Base-by-base conservation (phyloP, 2,329 filamentous ascomycete species). In the Neopestalotiopsis clavispora region DNA sequence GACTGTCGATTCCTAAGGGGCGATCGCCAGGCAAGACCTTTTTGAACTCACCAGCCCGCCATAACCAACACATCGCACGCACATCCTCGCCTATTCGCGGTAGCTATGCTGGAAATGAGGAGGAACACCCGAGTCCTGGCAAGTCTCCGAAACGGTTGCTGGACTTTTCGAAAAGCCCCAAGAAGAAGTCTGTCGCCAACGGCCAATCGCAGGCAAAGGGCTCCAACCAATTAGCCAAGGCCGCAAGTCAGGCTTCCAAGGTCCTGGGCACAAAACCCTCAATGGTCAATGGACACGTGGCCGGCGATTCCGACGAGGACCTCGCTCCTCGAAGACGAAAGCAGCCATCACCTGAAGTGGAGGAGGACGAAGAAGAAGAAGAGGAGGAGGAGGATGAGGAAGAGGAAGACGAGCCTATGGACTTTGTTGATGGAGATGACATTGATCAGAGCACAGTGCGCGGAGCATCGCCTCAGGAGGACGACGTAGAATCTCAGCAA, bases 21-120 rank as follows among this genome's bases (percentile, higher is more conserved):
- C 80, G 83, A 68, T 92, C 91, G 2, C 91, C 91, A 1, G 84
- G 87, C 67, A 92, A 92, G 78, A 91, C 90, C 3, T 81, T 85
- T 42, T 83, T 89, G 32, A 81, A 84, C 13, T 89, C 87, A 2
- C 91, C 91, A 0, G 89, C 91, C 32, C 85, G 89, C 70, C 85
- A 86, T 68, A 89, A 89, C 73, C 89, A 87, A 4, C 86, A 86
- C 62, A 78, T 91, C 66, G 86, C 84, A 38, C 87, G 84, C 59
- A 81, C 82, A 20, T 87, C 87, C 13, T 88, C 85, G 17, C 84
- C 87, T 0, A 76, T 78, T 10, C 82, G 82, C 28, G 83, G 80
- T n/a, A 78, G 80, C 1, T 34, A 38, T 23, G 71, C 81, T 68
- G 69, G 77, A 68, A 72, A 73, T 69, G 7, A 73, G 71, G 42